phyloP scores from a whole-genome alignment of 177 flowering plant species.

The Telopea speciosissima region DNA sequence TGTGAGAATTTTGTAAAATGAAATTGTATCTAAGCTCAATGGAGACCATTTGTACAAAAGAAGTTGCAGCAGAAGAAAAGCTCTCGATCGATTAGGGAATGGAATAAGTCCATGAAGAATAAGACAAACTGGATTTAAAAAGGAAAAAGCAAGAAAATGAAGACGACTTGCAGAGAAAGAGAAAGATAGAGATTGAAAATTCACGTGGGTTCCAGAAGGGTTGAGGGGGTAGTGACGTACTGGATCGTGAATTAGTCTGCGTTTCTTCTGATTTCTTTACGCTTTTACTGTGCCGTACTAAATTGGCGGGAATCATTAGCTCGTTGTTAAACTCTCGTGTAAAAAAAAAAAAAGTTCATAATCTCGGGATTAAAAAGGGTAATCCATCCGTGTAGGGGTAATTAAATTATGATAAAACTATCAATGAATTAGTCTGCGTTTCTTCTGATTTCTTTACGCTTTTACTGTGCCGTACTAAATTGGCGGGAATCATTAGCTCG shows the following conservation, averaged over 20 bases:
- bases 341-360: neutral
- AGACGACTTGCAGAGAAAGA: neutral
- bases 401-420: no score
- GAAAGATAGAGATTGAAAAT: neutral
- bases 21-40: neutral
- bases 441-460: neutral
- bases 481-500: constrained; percentile 5
- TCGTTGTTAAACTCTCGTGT: neutral
- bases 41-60: constrained; percentile 6
- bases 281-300: neutral
- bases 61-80: neutral
- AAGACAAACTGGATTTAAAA: neutral
- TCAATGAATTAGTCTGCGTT: neutral
- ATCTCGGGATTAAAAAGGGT: no score
- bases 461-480: neutral
- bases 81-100: neutral
- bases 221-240: neutral
- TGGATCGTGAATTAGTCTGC: neutral
- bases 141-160: neutral
- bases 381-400: neutral
- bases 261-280: neutral
- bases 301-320: constrained; percentile 4
- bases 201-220: constrained; percentile 1
- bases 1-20: neutral
- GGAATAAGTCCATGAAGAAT: neutral